phyloP scores from a whole-genome alignment of 78 protist species.

The Isochrysis galbana region DNA sequence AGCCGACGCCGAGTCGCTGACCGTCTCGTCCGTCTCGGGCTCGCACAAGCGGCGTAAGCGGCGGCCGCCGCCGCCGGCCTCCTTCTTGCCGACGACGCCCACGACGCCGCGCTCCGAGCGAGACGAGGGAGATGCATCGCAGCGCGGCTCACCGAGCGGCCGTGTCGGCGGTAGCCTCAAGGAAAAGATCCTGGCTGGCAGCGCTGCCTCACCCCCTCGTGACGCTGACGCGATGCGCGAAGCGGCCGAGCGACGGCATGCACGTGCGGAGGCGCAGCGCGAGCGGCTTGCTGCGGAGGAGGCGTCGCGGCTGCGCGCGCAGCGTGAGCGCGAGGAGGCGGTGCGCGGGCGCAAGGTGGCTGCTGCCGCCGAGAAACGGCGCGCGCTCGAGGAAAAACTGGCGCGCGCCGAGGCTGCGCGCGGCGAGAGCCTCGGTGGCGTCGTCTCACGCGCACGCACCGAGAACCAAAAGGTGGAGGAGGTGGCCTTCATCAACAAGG shows the following conservation, averaged over 20 bases:
- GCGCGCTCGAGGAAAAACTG: not conserved
- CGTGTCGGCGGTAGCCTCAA: too few species aligned
- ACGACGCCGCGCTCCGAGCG: too few species aligned
- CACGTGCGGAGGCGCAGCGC: not conserved
- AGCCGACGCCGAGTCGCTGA: too few species aligned
- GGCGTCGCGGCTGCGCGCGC: not conserved
- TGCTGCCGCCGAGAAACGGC: not conserved
- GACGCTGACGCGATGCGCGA: not conserved
- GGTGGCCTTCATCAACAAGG: conserved; percentile 22
- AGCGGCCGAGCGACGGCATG: not conserved
- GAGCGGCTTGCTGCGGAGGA: not conserved
- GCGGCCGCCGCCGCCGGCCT: too few species aligned
- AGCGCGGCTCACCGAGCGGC: too few species aligned
- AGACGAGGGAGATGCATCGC: too few species aligned
- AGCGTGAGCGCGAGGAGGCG: not conserved
- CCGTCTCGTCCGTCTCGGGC: too few species aligned
- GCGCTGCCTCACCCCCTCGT: too few species aligned
- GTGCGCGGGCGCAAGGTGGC: conserved; percentile 1
- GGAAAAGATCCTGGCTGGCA: too few species aligned
- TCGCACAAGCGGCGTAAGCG: too few species aligned
- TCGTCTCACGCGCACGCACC: not conserved
- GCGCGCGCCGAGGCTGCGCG: not conserved
- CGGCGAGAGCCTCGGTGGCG: not conserved
- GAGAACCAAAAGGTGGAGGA: conserved; percentile 13
- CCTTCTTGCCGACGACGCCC: too few species aligned